phyloP scores from a whole-genome alignment of 208 protist genomes.

The Trypanosoma melophagium region DNA sequence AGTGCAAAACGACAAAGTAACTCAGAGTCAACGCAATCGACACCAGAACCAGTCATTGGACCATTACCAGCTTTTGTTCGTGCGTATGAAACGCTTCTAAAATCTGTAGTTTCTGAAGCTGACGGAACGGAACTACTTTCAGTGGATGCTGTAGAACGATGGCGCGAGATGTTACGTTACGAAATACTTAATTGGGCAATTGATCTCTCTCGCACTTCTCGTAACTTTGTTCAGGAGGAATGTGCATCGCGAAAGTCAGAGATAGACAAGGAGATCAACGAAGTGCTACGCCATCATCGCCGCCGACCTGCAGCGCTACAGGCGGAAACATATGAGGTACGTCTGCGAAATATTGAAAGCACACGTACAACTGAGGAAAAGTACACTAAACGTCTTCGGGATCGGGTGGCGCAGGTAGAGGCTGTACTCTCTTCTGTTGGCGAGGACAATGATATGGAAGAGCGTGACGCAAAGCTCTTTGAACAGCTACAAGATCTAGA shows the following conservation, averaged over 20 bases:
- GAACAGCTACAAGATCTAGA: constrained; percentile 48
- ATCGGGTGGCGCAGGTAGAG: constrained; percentile 49
- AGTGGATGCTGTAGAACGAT: constrained; percentile 26
- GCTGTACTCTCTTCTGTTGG: constrained; percentile 38
- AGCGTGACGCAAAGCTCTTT: constrained; percentile 36
- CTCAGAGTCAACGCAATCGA: constrained; percentile 3
- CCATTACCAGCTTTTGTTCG: constrained; percentile 2
- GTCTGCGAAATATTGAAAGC: constrained; percentile 74
- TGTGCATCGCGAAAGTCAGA: constrained; percentile 26
- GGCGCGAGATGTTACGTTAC: constrained; percentile 38
- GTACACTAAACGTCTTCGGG: constrained; percentile 48
- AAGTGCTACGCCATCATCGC: constrained; percentile 72
- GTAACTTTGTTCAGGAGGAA: constrained; percentile 21
- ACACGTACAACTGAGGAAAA: constrained; percentile 48
- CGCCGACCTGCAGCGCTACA: constrained; percentile 79
- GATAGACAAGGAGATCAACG: constrained; percentile 58
- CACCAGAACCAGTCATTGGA: neutral
- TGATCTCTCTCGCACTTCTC: constrained; percentile 23
- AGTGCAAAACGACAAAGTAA: neutral
- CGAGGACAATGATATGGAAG: constrained; percentile 29
- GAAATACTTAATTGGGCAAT: constrained; percentile 51
- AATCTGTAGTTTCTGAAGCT: constrained; percentile 5
- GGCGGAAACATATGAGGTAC: constrained; percentile 72
- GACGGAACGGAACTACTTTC: constrained; percentile 29
- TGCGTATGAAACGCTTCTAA: constrained; percentile 9